These are phyloP conservation scores for Pichia cephalocereana DNA, from an alignment of 805 yeast species.

Conservation along the genomic window DNA sequence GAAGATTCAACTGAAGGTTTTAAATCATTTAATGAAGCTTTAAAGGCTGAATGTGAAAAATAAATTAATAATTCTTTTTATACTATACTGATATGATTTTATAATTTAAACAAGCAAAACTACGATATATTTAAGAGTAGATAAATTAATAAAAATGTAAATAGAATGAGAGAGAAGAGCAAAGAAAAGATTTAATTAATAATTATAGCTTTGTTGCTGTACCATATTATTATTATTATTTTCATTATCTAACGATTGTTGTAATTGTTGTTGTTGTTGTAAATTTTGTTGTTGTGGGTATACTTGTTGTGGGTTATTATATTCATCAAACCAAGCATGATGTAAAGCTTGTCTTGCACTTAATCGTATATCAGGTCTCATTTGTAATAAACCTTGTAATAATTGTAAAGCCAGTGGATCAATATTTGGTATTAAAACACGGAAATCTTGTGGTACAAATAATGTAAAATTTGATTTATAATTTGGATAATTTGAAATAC, in stretches of 20 bases:
- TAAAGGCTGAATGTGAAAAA: neutral
- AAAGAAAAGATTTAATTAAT: neutral
- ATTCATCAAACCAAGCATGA: conserved; percentile 79
- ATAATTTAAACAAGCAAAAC: no score
- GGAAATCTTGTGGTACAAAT: conserved; percentile 81
- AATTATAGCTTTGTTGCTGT: neutral
- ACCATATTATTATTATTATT: neutral
- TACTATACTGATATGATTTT: no score
- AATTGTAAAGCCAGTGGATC: conserved; percentile 64
- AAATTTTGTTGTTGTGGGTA: conserved; percentile 1
- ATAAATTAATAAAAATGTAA: no score
- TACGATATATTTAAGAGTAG: no score
- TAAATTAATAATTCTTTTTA: no score
- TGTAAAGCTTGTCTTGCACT: conserved; percentile 54
- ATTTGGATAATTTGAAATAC: conserved; percentile 83
- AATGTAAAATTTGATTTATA: conserved; percentile 77
- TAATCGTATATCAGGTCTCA: conserved; percentile 53
- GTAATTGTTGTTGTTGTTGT: conserved; percentile 8
- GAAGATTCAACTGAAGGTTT: neutral
- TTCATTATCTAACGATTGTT: neutral
- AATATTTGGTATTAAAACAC: conserved; percentile 55
- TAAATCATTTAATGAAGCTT: neutral
- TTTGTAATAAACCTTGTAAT: conserved; percentile 47
- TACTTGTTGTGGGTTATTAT: conserved; percentile 25
- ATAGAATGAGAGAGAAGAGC: neutral